Evolutionary conservation across 2,329 filamentous ascomycete genomes (phyloP).

Genomic region (Botryotinia convoluta): DNA sequence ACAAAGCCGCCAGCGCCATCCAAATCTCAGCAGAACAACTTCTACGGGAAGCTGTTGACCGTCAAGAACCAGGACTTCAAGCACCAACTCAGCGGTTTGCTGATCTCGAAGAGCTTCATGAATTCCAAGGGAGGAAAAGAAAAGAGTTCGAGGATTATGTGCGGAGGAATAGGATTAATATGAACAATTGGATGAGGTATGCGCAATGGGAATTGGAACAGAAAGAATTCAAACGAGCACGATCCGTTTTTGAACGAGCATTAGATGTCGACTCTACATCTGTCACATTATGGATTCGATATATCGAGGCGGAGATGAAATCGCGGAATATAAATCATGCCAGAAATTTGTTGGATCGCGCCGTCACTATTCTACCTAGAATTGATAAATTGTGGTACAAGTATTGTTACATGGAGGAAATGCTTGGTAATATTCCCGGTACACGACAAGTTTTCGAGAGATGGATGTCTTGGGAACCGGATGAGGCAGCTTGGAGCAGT

Average conservation of each 20-base stretch:
- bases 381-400: constrained; percentile 99
- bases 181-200: constrained; percentile 99
- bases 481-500: constrained; percentile 90
- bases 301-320: constrained; percentile 97
- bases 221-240: constrained; percentile 89
- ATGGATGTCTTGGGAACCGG: constrained; percentile 98
- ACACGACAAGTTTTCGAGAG: constrained; percentile 93
- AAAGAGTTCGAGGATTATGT: constrained; percentile 99
- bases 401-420: constrained; percentile 99
- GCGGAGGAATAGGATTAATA: constrained; percentile 86
- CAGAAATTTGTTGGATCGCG: constrained; percentile 87
- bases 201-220: constrained; percentile 97
- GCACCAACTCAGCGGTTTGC: constrained; percentile 93
- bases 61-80: constrained; percentile 84
- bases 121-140: constrained; percentile 92
- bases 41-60: constrained; percentile 92
- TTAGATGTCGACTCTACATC: constrained; percentile 88
- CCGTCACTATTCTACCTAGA: constrained; percentile 86
- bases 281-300: constrained; percentile 84
- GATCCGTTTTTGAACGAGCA: constrained; percentile 91
- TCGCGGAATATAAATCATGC: constrained; percentile 94
- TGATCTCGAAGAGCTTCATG: constrained; percentile 95
- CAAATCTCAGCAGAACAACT: constrained; percentile 97
- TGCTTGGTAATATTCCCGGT: constrained; percentile 87
- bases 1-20: constrained; percentile 88